phyloP scores from a whole-genome alignment of 805 yeast genomes.

The Kluyveromyces nonfermentans region DNA sequence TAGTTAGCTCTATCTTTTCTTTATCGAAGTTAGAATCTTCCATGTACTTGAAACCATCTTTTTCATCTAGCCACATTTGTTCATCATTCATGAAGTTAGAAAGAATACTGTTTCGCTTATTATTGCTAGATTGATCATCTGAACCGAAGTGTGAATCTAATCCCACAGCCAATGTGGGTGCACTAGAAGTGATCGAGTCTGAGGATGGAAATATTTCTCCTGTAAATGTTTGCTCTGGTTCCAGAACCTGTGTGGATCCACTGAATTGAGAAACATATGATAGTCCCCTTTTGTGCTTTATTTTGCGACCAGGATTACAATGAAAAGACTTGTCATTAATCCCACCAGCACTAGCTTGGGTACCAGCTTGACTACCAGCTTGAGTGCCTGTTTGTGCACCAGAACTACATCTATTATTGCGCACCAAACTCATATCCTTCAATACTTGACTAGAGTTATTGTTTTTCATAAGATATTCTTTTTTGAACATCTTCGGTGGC shows the following conservation, averaged over 20 bases:
- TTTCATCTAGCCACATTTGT: slow-evolving; percentile 3
- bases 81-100: slow-evolving; percentile 4
- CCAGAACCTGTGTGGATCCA: not conserved
- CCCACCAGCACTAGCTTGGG: not conserved
- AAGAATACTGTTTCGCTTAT: slow-evolving; percentile 21
- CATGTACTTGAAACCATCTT: not conserved
- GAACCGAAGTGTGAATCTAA: not conserved
- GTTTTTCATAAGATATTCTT: slow-evolving; percentile 3
- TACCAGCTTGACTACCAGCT: no score
- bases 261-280: slow-evolving; percentile 7
- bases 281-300: slow-evolving; percentile 2
- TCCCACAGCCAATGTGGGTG: not conserved
- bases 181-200: slow-evolving; percentile 2
- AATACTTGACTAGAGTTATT: slow-evolving; percentile 2
- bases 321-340: not conserved
- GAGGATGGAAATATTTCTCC: not conserved
- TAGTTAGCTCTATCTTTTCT: slow-evolving; percentile 17
- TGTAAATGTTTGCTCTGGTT: not conserved
- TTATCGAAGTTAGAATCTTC: slow-evolving; percentile 1
- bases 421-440: not conserved
- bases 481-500: slow-evolving; percentile 4
- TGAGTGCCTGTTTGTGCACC: no score
- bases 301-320: not conserved
- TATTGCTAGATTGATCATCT: not conserved
- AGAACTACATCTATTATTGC: not conserved